A percentile compares a stretch with the other conserved stretches of the same genome.
Conservation (phyloP, 2,329 filamentous ascomycete genomes). For the Coniosporium tulheliwenetii region DNA sequence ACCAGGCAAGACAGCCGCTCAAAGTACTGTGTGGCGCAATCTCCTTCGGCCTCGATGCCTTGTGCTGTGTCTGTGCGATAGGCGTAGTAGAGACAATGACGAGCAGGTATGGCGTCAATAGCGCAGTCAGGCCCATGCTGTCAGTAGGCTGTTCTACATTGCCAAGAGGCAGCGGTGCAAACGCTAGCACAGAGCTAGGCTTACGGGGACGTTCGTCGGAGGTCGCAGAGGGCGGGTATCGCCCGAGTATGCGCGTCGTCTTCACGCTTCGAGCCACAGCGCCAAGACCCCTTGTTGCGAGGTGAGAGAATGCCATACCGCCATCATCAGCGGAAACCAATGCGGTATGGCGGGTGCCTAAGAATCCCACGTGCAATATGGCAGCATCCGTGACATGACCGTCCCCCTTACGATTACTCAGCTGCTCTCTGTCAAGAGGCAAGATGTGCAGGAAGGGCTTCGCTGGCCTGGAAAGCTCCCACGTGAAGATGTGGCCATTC, state of each 20-base stretch:
- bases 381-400: conserved; percentile 67
- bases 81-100: conserved; percentile 97
- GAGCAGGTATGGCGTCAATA: conserved; percentile 86
- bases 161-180: conserved; percentile 79
- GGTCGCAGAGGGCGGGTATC: conserved; percentile 63
- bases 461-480: conserved; percentile 74
- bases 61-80: conserved; percentile 90
- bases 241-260: conserved; percentile 76
- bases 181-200: conserved; percentile 87
- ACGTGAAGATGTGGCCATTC: conserved; percentile 86
- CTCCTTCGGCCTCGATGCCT: conserved; percentile 80
- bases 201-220: conserved; percentile 54
- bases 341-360: conserved; percentile 85
- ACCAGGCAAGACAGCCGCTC: conserved; percentile 93
- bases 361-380: conserved; percentile 82
- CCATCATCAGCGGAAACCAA: conserved; percentile 87
- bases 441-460: conserved; percentile 80
- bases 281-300: conserved; percentile 82
- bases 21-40: conserved; percentile 78
- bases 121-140: conserved; percentile 75
- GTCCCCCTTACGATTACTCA: conserved; percentile 53
- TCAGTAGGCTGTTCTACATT: conserved; percentile 86
- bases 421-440: conserved; percentile 51
- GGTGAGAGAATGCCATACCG: conserved; percentile 96
- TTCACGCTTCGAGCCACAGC: conserved; percentile 73